phyloP scores from a whole-genome alignment of 108 stramenopile species.

The Bacterosira constricta region DNA sequence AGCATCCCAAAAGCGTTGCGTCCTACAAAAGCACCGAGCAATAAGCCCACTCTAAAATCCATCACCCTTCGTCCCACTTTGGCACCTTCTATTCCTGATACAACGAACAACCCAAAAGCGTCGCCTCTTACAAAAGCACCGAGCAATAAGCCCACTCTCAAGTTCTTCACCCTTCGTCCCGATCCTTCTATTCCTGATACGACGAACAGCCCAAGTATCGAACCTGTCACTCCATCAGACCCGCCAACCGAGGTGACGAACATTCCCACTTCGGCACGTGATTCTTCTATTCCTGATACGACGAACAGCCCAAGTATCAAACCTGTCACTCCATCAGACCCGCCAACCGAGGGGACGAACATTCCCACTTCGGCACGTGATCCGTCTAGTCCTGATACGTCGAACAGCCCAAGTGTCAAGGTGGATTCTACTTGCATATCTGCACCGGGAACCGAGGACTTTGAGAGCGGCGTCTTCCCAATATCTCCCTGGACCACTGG shows the following conservation, averaged over 20 bases:
- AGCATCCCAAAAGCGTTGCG: too few relatives aligned
- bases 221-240: background rate
- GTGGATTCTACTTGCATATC: too few relatives aligned
- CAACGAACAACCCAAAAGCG: background rate
- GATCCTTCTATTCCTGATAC: too few relatives aligned
- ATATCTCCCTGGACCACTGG: slow-evolving; percentile 36
- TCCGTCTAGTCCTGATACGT: background rate
- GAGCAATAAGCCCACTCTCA: background rate
- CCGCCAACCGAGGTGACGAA: background rate
- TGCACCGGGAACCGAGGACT: background rate
- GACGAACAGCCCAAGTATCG: background rate
- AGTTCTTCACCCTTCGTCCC: too few relatives aligned
- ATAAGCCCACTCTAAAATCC: background rate
- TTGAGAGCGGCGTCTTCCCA: slow-evolving; percentile 33
- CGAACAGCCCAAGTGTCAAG: too few relatives aligned
- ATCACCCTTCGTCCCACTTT: background rate
- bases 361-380: background rate
- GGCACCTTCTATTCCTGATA: background rate
- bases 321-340: background rate
- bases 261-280: background rate
- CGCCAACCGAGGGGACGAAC: background rate
- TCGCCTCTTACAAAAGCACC: background rate
- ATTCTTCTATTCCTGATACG: too few relatives aligned
- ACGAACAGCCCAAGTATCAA: background rate
- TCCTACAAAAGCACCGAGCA: background rate